Base-by-base conservation (phyloP, 2,329 filamentous ascomycete genomes). In the Neophaeococcomyces aloes region DNA sequence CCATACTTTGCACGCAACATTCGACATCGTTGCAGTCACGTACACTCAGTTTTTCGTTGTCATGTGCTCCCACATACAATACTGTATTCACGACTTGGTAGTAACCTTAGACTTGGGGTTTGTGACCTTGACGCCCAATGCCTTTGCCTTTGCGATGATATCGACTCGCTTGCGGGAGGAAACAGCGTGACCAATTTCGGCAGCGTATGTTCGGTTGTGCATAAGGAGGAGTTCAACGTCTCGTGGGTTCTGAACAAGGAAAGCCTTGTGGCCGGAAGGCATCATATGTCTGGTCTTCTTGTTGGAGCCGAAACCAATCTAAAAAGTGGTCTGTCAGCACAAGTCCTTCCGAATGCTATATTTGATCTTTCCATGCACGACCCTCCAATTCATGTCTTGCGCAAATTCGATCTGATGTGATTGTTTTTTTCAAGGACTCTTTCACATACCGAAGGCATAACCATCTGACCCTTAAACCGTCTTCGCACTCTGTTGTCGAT, bases 261-360 rank as follows among this genome's bases (percentile, higher is more conserved):
- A 98, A 57, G 89, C 86, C 82, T 95, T 96, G 84, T 96, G 89
- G 74, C 91, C 91, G 62, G 87, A 94, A 68, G 91, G 91, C 78
- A 87, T 94, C 82, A 96, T 82, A 79, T 93, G 89, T 66, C 86
- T 82, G 67, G 91, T 98, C 81, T 96, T 96, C 81, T 86, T 94
- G 86, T 96, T 96, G 74, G 85, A 91, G 61, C 91, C 88, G 70
- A 88, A 98, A 65, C 91, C 91, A 69, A 98, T 98, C 91, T 95
- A 66, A 61, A 48, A 32, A 46, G 49, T 50, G 30, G 45, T 44
- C 19, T 39, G 38, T 43, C 45, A 50, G 47, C 46, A 53, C 17
- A 15, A 11, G 38, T 51, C 45, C 15, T 32, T 38, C 39, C 27
- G 29, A 40, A 29, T 17, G 33, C 21, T 30, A 31, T 42, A 30